Base-by-base conservation (phyloP, 140 eudicot genomes). In the Stevia rebaudiana region DNA sequence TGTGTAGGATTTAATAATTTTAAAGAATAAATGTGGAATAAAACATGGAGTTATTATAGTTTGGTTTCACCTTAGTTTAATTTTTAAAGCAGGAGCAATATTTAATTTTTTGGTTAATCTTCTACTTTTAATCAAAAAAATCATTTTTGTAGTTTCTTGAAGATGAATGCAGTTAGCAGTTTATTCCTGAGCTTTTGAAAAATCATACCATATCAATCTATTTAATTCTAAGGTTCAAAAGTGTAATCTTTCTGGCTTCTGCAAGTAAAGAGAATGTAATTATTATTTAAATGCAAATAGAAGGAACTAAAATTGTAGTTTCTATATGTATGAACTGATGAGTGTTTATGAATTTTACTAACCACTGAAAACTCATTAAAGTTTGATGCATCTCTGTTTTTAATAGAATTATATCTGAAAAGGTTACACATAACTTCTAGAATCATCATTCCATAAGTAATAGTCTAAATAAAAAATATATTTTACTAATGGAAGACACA, bases 401-500 rank as follows among this genome's bases (percentile, higher is more conserved):
- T 28, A 55, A 3, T 13, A 15, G 7, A 28, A 5, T 12, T 54
- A 13, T 23, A 53, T 24, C 36, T 47, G 11, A 48, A 48, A 18
- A 18, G 6, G 54, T 18, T 25, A 54, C 10, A 2, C 36, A 59
- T 47, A 39, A 3, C 11, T 16, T 67, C 54, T 53, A 62, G 57
- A 57, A 69, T 58, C 22, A 41, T 36, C 31, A 21, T 18, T 69
- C 12, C 57, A 39, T n/a, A 40, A 55, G 41, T 53, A 54, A 23
- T 24, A 24, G 43, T 55, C 16, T 52, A 36, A n/a, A 53, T 50
- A 46, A 31, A 58, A 16, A 43, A 4, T 28, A 69, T 58, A 22
- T 56, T 56, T n/a, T n/a, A n/a, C n/a, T n/a, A n/a, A 31, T 15
- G 61, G 43, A 56, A 56, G 42, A 56, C 43, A 24, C 61, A 49